Base-by-base conservation (phyloP, 306 rosid species). In the Prunus salicina region DNA sequence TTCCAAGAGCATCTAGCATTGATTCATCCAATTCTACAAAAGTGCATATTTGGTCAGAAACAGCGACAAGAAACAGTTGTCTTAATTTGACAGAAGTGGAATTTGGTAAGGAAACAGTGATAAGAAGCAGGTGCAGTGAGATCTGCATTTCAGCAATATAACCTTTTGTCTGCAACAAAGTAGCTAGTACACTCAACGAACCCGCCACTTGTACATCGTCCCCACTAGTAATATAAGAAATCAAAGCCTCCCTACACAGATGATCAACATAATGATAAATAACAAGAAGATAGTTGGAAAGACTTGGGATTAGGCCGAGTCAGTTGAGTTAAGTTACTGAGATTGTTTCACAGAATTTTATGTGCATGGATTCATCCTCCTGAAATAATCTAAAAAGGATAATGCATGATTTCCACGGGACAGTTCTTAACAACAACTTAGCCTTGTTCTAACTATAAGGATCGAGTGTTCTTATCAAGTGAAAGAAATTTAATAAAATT, bases 151-250 rank as follows among this genome's bases (percentile, higher is more conserved):
- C 50, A 84, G 67, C 63, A 34, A 75, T 64, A 75, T 76, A 76
- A 92, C 98, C 98, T 92, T 95, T 92, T 69, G 98, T 92, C 77
- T 92, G 96, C 95, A 95, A 85, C 71, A 95, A 81, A 41, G 93
- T 88, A 65, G 96, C 96, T 51, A 92, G 89, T 67, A 92, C 76
- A 58, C 82, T 83, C 84, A 92, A 79, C 78, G 96, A 89, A 81
- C 98, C 98, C 78, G 86, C 81, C 63, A 92, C 97, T 78, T 80
- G 87, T 74, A 83, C 70, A 71, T 95, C 93, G 43, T 84, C 87
- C 82, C 97, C 98, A 73, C 73, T 83, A 38, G 86, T 83, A 61
- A 95, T 81, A 83, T 86, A 91, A 76, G 84, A 84, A 71, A 95
- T 93, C 85, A 95, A 84, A 77, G 80, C 88, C 78, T 87, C 92